Percentiles rank a stretch among this genome's conserved stretches.
Evolutionary conservation across 768 basidiomycete species (phyloP).

Genomic region (Leucocoprinus sp.): DNA sequence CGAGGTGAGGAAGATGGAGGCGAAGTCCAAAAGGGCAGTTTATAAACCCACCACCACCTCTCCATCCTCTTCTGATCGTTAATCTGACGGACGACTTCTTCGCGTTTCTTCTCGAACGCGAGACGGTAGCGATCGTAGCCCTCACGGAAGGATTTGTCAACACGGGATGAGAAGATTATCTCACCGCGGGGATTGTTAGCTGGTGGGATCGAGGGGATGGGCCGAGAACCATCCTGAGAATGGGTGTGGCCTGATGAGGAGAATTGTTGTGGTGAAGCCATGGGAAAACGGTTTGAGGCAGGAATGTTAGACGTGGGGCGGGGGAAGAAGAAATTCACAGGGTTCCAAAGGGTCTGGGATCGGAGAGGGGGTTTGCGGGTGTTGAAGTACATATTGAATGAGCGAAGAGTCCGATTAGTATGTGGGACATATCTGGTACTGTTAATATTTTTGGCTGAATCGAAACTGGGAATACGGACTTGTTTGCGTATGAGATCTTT

Average conservation of each 20-base stretch:
- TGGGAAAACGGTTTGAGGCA: conserved; percentile 26
- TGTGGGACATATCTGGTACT: conserved; percentile 87
- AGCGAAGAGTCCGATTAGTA: conserved; percentile 84
- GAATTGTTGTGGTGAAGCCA: conserved; percentile 27
- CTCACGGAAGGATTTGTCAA: too few relatives aligned
- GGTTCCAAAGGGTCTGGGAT: conserved; percentile 48
- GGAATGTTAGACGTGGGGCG: conserved; percentile 25
- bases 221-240: conserved; percentile 35
- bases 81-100: too few relatives aligned
- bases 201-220: conserved; percentile 32
- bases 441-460: background rate
- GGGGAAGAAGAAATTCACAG: conserved; percentile 51
- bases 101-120: too few relatives aligned
- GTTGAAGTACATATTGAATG: conserved; percentile 96
- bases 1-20: too few relatives aligned
- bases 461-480: conserved; percentile 41
- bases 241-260: conserved; percentile 22
- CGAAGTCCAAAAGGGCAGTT: too few relatives aligned
- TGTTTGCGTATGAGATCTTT: conserved; percentile 94
- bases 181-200: too few relatives aligned
- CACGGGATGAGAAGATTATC: too few relatives aligned
- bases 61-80: too few relatives aligned
- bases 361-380: conserved; percentile 73
- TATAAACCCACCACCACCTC: too few relatives aligned
- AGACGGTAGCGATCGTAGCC: too few relatives aligned